These are phyloP conservation scores for Pythium sukuiense DNA, from an alignment of 352 stramenopile species.

Conservation along the genomic window DNA sequence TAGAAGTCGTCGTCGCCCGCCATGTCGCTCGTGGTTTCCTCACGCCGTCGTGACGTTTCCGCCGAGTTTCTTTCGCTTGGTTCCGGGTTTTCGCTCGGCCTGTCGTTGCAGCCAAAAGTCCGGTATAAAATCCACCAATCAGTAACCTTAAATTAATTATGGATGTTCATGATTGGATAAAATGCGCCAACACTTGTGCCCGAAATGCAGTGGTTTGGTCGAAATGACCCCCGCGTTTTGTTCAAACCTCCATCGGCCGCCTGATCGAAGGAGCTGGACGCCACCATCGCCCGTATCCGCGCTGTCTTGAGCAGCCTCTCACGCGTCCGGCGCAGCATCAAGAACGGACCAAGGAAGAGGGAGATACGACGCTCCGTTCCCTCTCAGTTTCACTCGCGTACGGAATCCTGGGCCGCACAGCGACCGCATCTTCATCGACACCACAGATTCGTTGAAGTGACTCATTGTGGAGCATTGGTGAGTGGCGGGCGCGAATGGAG, in stretches of 20 bases:
- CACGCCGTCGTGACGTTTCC: constrained; percentile 1
- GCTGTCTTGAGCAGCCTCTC: not conserved
- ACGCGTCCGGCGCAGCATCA: not conserved
- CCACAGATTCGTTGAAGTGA: constrained; percentile 14
- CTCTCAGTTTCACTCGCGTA: not conserved
- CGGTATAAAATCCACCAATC: constrained; percentile 8
- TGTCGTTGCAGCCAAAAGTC: constrained; percentile 2
- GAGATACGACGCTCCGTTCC: not conserved
- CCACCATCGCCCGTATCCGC: not conserved
- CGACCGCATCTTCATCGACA: not conserved
- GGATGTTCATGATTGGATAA: constrained; percentile 17
- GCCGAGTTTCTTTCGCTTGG: constrained; percentile 17
- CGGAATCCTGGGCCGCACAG: not conserved
- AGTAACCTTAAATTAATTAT: not conserved
- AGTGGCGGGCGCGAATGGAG: constrained; percentile 1
- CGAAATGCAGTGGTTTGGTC: constrained; percentile 29
- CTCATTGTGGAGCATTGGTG: constrained; percentile 3
- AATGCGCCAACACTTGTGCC: constrained; percentile 8
- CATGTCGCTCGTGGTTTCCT: constrained; percentile 37
- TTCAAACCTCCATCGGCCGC: constrained; percentile 18
- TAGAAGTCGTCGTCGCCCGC: constrained; percentile 81
- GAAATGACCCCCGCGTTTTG: constrained; percentile 22
- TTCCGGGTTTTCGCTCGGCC: constrained; percentile 5
- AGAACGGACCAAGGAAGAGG: not conserved
- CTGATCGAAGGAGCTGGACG: not conserved